Conservation (phyloP, 176 grass and related monocot species). For the Lolium multiflorum region DNA sequence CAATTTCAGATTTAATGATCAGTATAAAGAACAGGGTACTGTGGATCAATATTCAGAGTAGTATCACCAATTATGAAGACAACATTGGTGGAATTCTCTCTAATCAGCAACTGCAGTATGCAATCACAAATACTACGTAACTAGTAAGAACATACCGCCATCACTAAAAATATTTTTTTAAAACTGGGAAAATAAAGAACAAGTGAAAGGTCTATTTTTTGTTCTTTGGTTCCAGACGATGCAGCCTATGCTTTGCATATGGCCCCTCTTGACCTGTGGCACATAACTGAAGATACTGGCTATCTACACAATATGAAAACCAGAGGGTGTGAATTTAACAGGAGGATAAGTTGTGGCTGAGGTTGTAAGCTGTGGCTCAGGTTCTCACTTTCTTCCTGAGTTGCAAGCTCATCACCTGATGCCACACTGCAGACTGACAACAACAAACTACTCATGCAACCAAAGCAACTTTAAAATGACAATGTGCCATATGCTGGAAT, state of each 20-base stretch:
- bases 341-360: too few species aligned
- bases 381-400: neutral
- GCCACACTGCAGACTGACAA: neutral
- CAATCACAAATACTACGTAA: slow-evolving; percentile 19
- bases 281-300: neutral
- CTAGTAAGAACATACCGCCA: neutral
- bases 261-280: neutral
- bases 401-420: neutral
- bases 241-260: neutral
- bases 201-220: too few species aligned
- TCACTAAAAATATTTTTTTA: too few species aligned
- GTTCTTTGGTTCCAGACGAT: too few species aligned
- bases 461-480: neutral
- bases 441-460: neutral
- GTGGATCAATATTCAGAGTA: slow-evolving; percentile 47
- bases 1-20: slow-evolving; percentile 27
- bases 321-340: neutral
- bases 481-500: neutral
- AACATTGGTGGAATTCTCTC: slow-evolving; percentile 84
- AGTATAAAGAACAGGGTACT: slow-evolving; percentile 22
- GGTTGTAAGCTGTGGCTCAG: neutral
- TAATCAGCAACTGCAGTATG: slow-evolving; percentile 65
- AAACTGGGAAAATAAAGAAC: too few species aligned
- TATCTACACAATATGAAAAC: neutral
- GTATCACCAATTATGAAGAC: slow-evolving; percentile 80